Evolutionary conservation across 164 flowering plant species (phyloP).

Genomic region (Nymphaea thermarum): DNA sequence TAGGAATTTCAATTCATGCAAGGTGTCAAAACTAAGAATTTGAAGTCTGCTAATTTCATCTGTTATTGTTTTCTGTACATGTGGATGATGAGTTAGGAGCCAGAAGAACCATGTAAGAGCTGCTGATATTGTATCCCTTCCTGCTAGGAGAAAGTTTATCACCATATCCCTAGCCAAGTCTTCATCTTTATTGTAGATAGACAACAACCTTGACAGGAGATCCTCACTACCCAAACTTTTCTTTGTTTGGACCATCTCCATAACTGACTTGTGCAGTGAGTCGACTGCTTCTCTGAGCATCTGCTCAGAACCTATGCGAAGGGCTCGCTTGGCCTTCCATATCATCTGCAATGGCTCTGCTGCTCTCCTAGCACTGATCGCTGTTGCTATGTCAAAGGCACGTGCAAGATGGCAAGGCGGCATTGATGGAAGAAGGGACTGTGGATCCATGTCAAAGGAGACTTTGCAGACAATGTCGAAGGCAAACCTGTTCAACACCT

Average conservation of each 20-base stretch:
- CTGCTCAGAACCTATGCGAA: slow-evolving; percentile 48
- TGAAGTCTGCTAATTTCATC: too few species aligned
- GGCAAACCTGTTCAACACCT: slow-evolving; percentile 44
- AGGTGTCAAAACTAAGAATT: slow-evolving; percentile 15
- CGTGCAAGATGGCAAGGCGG: slow-evolving; percentile 22
- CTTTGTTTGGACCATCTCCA: slow-evolving; percentile 28
- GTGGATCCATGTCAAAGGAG: slow-evolving; percentile 50
- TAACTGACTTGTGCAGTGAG: slow-evolving; percentile 26
- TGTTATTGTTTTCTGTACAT: slow-evolving; percentile 12
- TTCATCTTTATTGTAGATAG: background rate
- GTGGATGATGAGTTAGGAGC: slow-evolving; percentile 20
- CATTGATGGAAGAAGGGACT: slow-evolving; percentile 27
- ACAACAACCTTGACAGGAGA: slow-evolving; percentile 43
- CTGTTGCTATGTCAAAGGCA: slow-evolving; percentile 61
- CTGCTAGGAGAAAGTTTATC: slow-evolving; percentile 80
- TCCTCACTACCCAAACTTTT: slow-evolving; percentile 3
- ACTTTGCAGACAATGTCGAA: slow-evolving; percentile 57
- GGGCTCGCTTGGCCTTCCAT: slow-evolving; percentile 57
- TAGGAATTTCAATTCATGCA: slow-evolving; percentile 45
- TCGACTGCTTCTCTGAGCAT: slow-evolving; percentile 32
- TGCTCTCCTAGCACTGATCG: slow-evolving; percentile 47
- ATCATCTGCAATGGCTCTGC: slow-evolving; percentile 29
- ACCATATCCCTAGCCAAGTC: slow-evolving; percentile 51
- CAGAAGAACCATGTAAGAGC: slow-evolving; percentile 89
- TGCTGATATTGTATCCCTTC: slow-evolving; percentile 76